Conservation (phyloP, 257 asterid species). For the Solanum clarkiae region DNA sequence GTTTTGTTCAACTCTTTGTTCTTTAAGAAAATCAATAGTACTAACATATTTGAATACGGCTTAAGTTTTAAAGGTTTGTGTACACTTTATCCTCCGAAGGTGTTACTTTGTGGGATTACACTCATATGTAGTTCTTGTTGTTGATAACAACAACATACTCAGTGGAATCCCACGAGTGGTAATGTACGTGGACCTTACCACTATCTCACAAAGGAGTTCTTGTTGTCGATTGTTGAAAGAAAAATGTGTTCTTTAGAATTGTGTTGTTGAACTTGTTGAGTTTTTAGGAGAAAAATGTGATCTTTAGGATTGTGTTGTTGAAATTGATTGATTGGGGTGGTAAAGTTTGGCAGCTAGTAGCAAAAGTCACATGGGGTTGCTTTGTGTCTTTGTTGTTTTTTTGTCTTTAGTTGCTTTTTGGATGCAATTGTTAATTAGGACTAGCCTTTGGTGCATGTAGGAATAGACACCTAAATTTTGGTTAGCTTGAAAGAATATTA, state of each 20-base stretch:
- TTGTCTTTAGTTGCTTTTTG: neutral
- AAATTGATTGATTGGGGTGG: neutral
- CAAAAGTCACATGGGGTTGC: constrained; percentile 5
- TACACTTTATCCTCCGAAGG: too few species aligned
- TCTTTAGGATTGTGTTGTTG: neutral
- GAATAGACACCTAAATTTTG: constrained; percentile 47
- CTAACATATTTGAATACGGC: neutral
- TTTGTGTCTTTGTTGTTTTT: neutral
- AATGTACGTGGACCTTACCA: too few species aligned
- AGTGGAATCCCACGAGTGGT: too few species aligned
- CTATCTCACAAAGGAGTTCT: neutral
- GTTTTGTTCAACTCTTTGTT: neutral
- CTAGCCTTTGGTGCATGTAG: neutral
- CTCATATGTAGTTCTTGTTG: neutral
- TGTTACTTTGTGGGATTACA: neutral
- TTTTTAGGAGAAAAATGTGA: neutral
- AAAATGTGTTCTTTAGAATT: neutral
- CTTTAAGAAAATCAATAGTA: neutral
- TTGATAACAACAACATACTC: neutral
- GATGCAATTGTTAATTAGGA: neutral
- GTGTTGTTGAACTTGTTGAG: neutral
- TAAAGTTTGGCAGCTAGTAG: neutral
- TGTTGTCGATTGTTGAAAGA: neutral
- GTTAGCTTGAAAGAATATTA: constrained; percentile 61
- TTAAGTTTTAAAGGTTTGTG: too few species aligned